These are phyloP conservation scores for Fusarium odoratissimum DNA, from an alignment of 2,329 filamentous ascomycete genomes.

Conservation along the genomic window DNA sequence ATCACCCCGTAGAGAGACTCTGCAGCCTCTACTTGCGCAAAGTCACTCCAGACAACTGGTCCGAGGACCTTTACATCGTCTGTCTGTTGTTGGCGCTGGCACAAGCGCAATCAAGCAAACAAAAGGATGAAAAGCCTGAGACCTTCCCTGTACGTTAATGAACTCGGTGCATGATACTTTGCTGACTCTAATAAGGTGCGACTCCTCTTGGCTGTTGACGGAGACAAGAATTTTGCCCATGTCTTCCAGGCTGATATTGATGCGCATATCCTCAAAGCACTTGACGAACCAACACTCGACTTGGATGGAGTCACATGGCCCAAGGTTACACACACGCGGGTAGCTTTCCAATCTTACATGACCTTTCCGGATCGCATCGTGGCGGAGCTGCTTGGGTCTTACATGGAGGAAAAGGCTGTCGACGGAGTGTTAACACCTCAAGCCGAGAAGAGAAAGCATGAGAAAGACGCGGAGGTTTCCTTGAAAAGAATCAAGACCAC, in stretches of 20 bases:
- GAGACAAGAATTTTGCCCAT: neutral
- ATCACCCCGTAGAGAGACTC: neutral
- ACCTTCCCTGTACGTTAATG: neutral
- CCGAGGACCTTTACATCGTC: neutral
- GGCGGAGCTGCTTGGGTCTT: neutral
- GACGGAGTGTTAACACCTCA: too few relatives aligned
- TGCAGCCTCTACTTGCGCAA: neutral
- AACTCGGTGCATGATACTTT: accelerated
- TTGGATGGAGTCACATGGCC: neutral
- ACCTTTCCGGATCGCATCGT: neutral
- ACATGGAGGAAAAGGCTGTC: neutral
- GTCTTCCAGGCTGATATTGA: neutral
- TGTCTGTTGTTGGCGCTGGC: neutral
- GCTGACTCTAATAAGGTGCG: neutral
- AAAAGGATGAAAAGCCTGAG: neutral
- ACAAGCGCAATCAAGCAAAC: neutral
- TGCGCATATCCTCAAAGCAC: neutral
- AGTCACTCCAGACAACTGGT: neutral
- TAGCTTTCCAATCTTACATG: neutral
- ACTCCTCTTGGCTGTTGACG: neutral
- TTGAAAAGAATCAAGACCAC: accelerated
- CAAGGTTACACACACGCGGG: neutral
- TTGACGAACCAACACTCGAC: neutral
- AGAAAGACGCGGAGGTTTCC: accelerated
- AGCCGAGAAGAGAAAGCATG: neutral